Base-by-base conservation (phyloP, 2,329 filamentous ascomycete genomes). In the Ascochyta viciae-villosae region DNA sequence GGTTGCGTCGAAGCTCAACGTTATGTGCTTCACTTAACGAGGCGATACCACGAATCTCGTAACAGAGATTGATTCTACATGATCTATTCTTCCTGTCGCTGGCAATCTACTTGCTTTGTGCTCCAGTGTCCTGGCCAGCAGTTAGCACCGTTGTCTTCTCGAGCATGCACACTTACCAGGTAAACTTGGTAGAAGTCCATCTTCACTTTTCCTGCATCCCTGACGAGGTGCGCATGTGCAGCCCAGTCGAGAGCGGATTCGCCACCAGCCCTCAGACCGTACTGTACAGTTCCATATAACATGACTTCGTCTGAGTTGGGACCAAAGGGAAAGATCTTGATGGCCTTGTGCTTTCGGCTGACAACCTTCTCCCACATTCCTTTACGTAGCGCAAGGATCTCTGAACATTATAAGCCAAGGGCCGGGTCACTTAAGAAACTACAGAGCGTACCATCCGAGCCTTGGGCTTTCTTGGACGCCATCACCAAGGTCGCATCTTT, bases 111-210 rank as follows among this genome's bases (percentile, higher is more conserved):
- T 47, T 60, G 31, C 50, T 47, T 39, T 60, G 58, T 16, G 57
- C 61, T 27, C 57, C 63, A 42, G 63, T 63, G 34, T 68, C 61
- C 65, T 67, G 26, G 6, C 12, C 9, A 7, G 19, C 29, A 13
- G 40, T 68, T 39, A 68, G 60, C 34, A 39, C 19, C 22, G 12
- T 42, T 38, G 13, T 15, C 42, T 31, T 19, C 29, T 41, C 29
- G 50, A 23, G 26, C 40, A 31, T 27, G 42, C 29, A 31, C 12
- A 74, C 80, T 74, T 58, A 83, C 82, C 62, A 84, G 57, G 64
- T 83, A 85, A 6, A 85, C 81, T 66, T 84, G 82, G 67, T 85
- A 85, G 59, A 80, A 82, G 27, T 77, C 72, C 75, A 84, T 77
- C 71, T 78, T 84, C 67, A 85, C 81, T 61, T 78, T 79, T 4